These are phyloP conservation scores for Plasmodium malariae DNA, from an alignment of 169 alveolate species.

Conservation along the genomic window DNA sequence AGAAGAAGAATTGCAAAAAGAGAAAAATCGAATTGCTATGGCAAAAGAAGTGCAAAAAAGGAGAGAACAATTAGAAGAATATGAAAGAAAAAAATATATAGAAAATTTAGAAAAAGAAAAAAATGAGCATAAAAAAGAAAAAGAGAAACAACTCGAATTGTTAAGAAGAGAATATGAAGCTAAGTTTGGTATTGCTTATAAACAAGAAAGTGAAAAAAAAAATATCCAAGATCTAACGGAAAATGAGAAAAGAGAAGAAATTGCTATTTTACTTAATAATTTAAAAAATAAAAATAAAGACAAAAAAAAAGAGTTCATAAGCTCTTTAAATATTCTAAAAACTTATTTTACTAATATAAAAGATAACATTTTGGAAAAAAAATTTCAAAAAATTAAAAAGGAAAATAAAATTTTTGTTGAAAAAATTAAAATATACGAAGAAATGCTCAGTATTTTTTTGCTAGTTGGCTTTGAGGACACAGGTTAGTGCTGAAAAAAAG, in stretches of 20 bases:
- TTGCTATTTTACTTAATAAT: constrained; percentile 68
- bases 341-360: constrained; percentile 50
- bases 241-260: constrained; percentile 74
- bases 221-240: constrained; percentile 53
- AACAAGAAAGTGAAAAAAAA: constrained; percentile 28
- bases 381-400: constrained; percentile 67
- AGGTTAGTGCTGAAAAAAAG: constrained; percentile 13
- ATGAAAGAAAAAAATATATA: constrained; percentile 63
- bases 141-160: constrained; percentile 66
- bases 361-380: constrained; percentile 67
- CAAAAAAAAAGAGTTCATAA: constrained; percentile 35
- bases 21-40: constrained; percentile 70
- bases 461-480: constrained; percentile 76
- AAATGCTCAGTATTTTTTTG: constrained; percentile 56
- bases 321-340: constrained; percentile 48
- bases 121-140: constrained; percentile 76
- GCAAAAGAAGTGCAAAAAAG: constrained; percentile 73
- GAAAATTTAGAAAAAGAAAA: constrained; percentile 55
- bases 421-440: constrained; percentile 54
- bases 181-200: constrained; percentile 67
- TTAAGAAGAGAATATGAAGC: constrained; percentile 75
- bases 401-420: constrained; percentile 70
- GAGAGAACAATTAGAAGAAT: constrained; percentile 74
- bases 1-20: constrained; percentile 74
- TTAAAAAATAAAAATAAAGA: constrained; percentile 71